phyloP scores from a whole-genome alignment of 495 filamentous ascomycete species.

The Lepraria neglecta region DNA sequence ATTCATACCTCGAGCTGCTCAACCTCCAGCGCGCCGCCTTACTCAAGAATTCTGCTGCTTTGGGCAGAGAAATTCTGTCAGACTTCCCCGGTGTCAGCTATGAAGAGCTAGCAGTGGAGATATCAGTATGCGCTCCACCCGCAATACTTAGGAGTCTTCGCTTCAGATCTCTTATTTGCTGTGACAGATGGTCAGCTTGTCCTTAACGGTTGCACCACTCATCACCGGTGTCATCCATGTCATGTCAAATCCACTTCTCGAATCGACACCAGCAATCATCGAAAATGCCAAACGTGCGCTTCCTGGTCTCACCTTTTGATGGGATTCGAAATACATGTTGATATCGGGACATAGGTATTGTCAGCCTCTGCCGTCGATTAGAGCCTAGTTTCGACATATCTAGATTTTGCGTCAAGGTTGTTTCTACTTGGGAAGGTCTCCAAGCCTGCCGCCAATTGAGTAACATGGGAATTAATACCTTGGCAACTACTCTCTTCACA shows the following conservation, averaged over 20 bases:
- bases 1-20: constrained; percentile 52
- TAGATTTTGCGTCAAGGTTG: constrained; percentile 58
- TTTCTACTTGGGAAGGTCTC: constrained; percentile 58
- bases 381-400: constrained; percentile 42
- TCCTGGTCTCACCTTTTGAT: too few species aligned
- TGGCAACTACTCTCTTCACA: constrained; percentile 58
- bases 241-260: constrained; percentile 54
- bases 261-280: constrained; percentile 47
- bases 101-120: constrained; percentile 53
- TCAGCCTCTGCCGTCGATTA: constrained; percentile 43
- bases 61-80: constrained; percentile 34
- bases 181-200: constrained; percentile 47
- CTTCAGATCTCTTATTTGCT: too few species aligned
- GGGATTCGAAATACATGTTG: too few species aligned
- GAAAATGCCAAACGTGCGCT: constrained; percentile 49
- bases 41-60: constrained; percentile 41
- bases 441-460: constrained; percentile 55
- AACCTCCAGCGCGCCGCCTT: constrained; percentile 42
- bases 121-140: constrained; percentile 31
- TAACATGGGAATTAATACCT: constrained; percentile 44
- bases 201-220: constrained; percentile 45
- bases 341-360: constrained; percentile 37
- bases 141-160: too few species aligned
- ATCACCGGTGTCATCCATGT: constrained; percentile 52
- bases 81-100: constrained; percentile 37